phyloP scores from a whole-genome alignment of 805 yeast species.

The Kazachstania psychrophila region DNA sequence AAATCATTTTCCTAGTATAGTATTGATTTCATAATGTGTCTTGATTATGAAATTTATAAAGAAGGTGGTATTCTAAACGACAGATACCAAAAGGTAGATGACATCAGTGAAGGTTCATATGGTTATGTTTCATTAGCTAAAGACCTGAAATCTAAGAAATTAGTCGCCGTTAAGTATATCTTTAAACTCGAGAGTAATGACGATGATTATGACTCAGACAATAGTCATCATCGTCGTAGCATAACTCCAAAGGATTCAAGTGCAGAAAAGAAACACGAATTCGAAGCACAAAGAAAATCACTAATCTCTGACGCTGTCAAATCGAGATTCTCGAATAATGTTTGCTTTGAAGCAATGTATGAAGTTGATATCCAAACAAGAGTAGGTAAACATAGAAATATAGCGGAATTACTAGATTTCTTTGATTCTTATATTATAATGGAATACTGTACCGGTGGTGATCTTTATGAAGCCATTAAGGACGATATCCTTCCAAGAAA shows the following conservation, averaged over 20 bases:
- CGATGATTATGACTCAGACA: conserved; percentile 11
- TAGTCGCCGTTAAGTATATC: conserved; percentile 82
- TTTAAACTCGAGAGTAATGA: conserved; percentile 43
- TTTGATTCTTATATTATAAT: conserved; percentile 64
- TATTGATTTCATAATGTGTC: conserved; percentile 6
- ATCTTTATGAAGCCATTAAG: conserved; percentile 71
- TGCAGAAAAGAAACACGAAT: conserved; percentile 18
- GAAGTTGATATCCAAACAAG: conserved; percentile 59
- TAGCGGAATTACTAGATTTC: conserved; percentile 50
- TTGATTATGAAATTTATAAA: conserved; percentile 34
- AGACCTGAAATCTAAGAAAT: conserved; percentile 41
- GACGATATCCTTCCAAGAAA: conserved; percentile 47
- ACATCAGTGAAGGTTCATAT: conserved; percentile 85
- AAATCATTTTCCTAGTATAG: no score
- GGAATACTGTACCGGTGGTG: conserved; percentile 85
- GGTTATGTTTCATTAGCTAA: conserved; percentile 85
- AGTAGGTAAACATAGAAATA: conserved; percentile 48
- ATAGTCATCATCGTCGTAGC: conserved; percentile 3
- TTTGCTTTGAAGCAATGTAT: conserved; percentile 51
- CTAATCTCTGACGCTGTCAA: conserved; percentile 29
- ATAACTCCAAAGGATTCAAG: conserved; percentile 9
- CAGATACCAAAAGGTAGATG: conserved; percentile 59
- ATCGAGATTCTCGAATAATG: conserved; percentile 32
- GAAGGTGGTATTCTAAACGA: conserved; percentile 46
- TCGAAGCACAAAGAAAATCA: conserved; percentile 24